Evolutionary conservation across 495 filamentous ascomycete genomes (phyloP).

Genomic region (Platismatia glauca): DNA sequence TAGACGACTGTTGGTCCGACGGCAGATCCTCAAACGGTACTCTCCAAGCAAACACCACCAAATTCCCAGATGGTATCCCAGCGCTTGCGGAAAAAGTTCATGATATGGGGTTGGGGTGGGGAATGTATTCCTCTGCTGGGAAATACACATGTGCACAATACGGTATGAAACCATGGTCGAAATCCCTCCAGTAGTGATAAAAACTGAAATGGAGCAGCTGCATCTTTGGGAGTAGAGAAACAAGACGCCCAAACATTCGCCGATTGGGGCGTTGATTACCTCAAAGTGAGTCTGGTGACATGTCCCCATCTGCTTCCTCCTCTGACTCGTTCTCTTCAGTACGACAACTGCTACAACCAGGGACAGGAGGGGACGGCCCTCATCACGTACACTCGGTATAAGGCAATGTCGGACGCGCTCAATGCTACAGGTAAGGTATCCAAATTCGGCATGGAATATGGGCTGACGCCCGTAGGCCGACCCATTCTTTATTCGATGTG

Average conservation of each 20-base stretch:
- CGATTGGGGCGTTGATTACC: conserved; percentile 52
- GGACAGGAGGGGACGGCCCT: conserved; percentile 41
- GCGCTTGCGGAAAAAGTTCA: conserved; percentile 37
- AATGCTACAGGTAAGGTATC: conserved; percentile 31
- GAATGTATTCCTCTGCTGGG: conserved; percentile 45
- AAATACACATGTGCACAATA: conserved; percentile 40
- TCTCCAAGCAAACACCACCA: conserved; percentile 34
- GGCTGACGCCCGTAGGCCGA: conserved; percentile 44
- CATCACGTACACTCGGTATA: conserved; percentile 45
- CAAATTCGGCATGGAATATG: conserved; percentile 43
- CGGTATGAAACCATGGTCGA: background rate
- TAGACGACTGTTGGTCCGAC: conserved; percentile 49
- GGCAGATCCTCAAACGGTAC: conserved; percentile 35
- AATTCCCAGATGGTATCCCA: conserved; percentile 41
- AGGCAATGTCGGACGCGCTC: conserved; percentile 54
- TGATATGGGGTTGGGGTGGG: conserved; percentile 37
- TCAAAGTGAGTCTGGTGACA: too few relatives aligned
- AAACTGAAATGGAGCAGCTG: conserved; percentile 26
- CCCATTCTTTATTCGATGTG: conserved; percentile 50
- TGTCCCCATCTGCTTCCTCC: too few relatives aligned
- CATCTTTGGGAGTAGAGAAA: conserved; percentile 48
- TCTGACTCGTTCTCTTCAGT: too few relatives aligned
- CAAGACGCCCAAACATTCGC: conserved; percentile 55
- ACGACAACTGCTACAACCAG: conserved; percentile 62
- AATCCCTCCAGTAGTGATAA: background rate